phyloP scores from a whole-genome alignment of 331 rosid genomes.

The Pyracantha coccinea region DNA sequence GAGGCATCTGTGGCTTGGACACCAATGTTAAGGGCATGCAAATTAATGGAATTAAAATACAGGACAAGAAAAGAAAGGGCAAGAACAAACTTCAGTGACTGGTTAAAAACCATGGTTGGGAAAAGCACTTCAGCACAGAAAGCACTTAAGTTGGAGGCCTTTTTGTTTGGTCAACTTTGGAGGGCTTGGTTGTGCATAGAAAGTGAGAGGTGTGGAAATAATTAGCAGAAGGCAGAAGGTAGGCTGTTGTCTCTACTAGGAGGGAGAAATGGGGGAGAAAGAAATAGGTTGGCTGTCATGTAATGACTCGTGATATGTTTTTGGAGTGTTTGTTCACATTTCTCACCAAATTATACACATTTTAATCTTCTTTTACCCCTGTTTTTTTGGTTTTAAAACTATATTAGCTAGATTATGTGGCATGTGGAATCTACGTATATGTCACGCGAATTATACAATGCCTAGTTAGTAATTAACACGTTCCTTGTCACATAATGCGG shows the following conservation, averaged over 20 bases:
- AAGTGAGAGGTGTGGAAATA: not conserved
- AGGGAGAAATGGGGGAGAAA: not conserved
- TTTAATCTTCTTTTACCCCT: not conserved
- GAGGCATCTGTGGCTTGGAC: slow-evolving; percentile 60
- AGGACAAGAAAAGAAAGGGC: slow-evolving; percentile 20
- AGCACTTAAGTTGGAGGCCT: not conserved
- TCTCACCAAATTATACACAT: not conserved
- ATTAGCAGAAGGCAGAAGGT: not conserved
- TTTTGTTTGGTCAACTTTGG: not conserved
- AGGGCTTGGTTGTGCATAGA: slow-evolving; percentile 6
- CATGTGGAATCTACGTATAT: too few relatives aligned
- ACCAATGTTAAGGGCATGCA: slow-evolving; percentile 65
- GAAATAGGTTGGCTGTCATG: slow-evolving; percentile 37
- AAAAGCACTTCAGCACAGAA: not conserved
- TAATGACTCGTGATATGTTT: slow-evolving; percentile 64
- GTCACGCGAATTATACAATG: too few relatives aligned
- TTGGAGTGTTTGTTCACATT: slow-evolving; percentile 18
- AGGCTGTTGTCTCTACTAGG: not conserved
- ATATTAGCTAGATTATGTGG: too few relatives aligned
- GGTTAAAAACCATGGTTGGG: slow-evolving; percentile 9
- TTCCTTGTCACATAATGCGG: too few relatives aligned
- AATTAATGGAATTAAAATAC: slow-evolving; percentile 7
- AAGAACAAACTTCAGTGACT: slow-evolving; percentile 23
- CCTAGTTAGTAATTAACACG: too few relatives aligned
- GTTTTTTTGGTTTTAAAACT: not conserved